These are phyloP conservation scores for Pseudodiploospora longispora DNA, from an alignment of 2,329 filamentous ascomycete genomes.

Conservation along the genomic window DNA sequence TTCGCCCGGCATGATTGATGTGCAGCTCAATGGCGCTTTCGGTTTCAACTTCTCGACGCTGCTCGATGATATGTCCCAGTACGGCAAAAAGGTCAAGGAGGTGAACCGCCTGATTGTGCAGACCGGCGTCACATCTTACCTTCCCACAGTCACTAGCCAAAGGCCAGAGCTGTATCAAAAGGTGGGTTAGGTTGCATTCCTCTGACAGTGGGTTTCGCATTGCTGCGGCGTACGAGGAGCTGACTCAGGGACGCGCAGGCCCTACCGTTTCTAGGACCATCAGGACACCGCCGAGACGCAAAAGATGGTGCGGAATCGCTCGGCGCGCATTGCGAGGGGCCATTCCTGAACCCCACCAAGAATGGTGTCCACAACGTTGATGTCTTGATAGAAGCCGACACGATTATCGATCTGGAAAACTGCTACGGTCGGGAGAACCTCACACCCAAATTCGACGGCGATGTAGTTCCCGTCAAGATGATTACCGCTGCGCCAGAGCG, in stretches of 20 bases:
- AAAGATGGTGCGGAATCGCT: slow-evolving; percentile 74
- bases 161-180: slow-evolving; percentile 73
- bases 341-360: slow-evolving; percentile 74
- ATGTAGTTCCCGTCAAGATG: slow-evolving; percentile 55
- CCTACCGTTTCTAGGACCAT: slow-evolving; percentile 70
- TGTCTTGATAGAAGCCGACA: slow-evolving; percentile 58
- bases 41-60: slow-evolving; percentile 86
- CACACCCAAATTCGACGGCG: slow-evolving; percentile 23
- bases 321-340: slow-evolving; percentile 85
- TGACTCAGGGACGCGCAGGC: slow-evolving; percentile 32
- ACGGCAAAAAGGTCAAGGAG: slow-evolving; percentile 62
- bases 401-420: slow-evolving; percentile 55
- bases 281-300: slow-evolving; percentile 50
- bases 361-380: slow-evolving; percentile 78
- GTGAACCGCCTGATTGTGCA: slow-evolving; percentile 64
- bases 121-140: slow-evolving; percentile 81
- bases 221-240: neutral
- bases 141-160: slow-evolving; percentile 80
- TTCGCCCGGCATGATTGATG: slow-evolving; percentile 80
- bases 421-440: slow-evolving; percentile 72
- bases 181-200: slow-evolving; percentile 30
- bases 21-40: slow-evolving; percentile 85
- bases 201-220: neutral
- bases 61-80: slow-evolving; percentile 59
- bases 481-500: slow-evolving; percentile 82